Base-by-base conservation (phyloP, 2,329 filamentous ascomycete genomes). In the Endoconidiophora laricicola region DNA sequence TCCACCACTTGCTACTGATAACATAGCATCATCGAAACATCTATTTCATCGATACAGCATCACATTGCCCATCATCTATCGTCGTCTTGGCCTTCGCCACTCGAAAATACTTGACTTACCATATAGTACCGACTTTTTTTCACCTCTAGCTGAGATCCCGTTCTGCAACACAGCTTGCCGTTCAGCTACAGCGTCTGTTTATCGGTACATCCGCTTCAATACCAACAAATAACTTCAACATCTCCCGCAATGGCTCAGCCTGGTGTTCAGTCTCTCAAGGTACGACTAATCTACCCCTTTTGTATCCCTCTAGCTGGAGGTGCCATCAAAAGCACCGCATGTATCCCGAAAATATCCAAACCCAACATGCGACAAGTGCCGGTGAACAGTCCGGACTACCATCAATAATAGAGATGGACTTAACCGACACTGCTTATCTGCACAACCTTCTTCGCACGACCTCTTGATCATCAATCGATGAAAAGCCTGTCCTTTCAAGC, bases 221-320 rank as follows among this genome's bases (percentile, higher is more conserved):
- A 45, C 56, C 59, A 56, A 57, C 57, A 82, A 77, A 73, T 2
- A 18, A 18, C 16, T 18, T 33, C 29, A 33, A 9, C 29, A 33
- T 12, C 9, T 33, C 12, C 29, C 29, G 4, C 29, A 33, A 90
- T 90, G 75, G 82, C 84, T 61, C 79, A 82, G 66, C 83, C 81
- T 55, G 83, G 83, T 61, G 90, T 88, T 62, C 86, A 93, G 71
- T 93, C 86, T 59, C 71, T 94, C 64, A 94, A 94, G 85, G 86
- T 91, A 71, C 58, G 71, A 36, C 46, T 47, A 41, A 50, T 16
- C 24, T 33, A 6, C 29, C 29, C 29, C 29, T 33, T 10, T 33
- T 33, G 12, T 33, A 33, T 33, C 12, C 5, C 29, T 33, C 29
- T 33, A 33, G 29, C 29, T 9, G 12, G 29, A 33, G 29, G 29